Percentiles rank a stretch among this genome's conserved stretches.
phyloP scores from a whole-genome alignment of 176 grass and related monocot genomes.

The Oryza brachyantha region DNA sequence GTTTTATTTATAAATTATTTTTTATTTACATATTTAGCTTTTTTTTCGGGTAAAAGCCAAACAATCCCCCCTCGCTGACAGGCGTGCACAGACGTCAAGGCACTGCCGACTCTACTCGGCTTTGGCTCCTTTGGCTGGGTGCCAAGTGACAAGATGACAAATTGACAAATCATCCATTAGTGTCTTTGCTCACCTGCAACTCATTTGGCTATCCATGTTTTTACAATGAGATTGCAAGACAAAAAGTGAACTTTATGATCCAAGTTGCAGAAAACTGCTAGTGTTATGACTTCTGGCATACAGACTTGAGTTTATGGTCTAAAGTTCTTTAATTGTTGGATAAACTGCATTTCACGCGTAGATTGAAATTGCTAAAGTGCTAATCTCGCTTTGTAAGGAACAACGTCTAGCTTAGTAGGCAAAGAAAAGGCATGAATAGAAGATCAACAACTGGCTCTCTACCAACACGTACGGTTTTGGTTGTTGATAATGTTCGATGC shows the following conservation, averaged over 20 bases:
- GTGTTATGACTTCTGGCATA: no score
- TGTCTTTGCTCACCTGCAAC: background rate
- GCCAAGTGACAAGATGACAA: background rate
- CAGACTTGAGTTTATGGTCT: no score
- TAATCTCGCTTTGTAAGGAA: background rate
- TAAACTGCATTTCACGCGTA: background rate
- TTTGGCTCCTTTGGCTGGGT: slow-evolving; percentile 9
- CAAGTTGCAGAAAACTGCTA: no score
- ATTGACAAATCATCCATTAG: background rate
- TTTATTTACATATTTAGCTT: no score
- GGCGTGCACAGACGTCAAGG: slow-evolving; percentile 40
- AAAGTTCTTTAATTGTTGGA: no score
- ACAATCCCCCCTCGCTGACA: no score
- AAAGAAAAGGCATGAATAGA: background rate
- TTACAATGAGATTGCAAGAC: no score
- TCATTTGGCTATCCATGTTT: no score
- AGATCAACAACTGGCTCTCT: background rate
- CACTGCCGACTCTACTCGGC: slow-evolving; percentile 20
- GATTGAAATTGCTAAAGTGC: background rate
- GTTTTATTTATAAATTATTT: no score
- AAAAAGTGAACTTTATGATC: no score
- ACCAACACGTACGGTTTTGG: background rate
- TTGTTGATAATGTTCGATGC: background rate
- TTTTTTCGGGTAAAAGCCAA: no score
- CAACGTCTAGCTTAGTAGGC: background rate